Percentiles rank a stretch among this genome's conserved stretches.
phyloP scores from a whole-genome alignment of 192 early-diverging fungal species.

The Gamsiella multidivaricata region DNA sequence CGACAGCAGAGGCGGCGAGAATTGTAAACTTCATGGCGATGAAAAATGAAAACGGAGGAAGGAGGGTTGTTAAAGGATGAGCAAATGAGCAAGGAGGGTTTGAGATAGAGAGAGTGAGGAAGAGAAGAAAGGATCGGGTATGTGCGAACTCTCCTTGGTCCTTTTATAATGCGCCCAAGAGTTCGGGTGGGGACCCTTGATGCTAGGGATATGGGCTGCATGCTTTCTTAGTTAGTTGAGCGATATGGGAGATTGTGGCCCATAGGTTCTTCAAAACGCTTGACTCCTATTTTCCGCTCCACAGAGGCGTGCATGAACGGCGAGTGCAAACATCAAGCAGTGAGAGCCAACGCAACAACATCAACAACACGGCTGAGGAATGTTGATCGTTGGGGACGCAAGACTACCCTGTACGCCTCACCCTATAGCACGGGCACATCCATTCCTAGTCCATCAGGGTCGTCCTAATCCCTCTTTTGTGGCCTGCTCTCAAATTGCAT shows the following conservation, averaged over 20 bases:
- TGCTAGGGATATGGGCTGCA: neutral
- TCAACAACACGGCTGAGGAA: too few relatives aligned
- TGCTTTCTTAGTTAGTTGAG: neutral
- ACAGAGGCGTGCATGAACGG: too few relatives aligned
- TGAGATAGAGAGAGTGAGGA: neutral
- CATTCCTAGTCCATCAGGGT: too few relatives aligned
- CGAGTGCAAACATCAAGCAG: too few relatives aligned
- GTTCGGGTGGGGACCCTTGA: conserved; percentile 1
- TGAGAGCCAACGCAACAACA: too few relatives aligned
- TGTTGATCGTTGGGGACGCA: neutral
- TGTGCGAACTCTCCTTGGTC: neutral
- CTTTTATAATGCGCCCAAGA: neutral
- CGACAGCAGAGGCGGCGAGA: neutral
- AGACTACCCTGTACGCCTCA: too few relatives aligned
- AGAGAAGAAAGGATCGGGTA: neutral
- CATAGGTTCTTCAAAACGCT: too few relatives aligned
- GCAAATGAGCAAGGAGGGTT: neutral
- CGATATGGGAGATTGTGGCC: neutral
- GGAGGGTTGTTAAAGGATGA: neutral
- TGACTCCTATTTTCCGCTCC: too few relatives aligned
- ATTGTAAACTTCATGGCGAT: conserved; percentile 35
- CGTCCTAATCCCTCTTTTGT: too few relatives aligned
- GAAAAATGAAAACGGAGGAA: neutral
- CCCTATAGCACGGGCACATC: too few relatives aligned
- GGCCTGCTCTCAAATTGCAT: too few relatives aligned